Base-by-base conservation (phyloP, 768 basidiomycete species). In the Sarcomyxa edulis region DNA sequence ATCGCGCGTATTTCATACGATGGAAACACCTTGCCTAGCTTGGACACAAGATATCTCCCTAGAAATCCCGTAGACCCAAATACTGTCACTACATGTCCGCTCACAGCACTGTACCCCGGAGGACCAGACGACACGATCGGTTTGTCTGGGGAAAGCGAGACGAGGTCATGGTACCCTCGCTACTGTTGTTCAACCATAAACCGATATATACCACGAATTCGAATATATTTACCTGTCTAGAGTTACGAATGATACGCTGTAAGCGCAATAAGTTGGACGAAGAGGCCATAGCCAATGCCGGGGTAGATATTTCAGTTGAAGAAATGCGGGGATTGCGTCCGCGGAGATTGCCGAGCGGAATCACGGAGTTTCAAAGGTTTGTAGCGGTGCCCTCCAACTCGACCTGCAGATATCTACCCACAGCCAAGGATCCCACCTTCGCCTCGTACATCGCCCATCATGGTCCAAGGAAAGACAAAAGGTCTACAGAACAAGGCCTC, bases 11-110 rank as follows among this genome's bases (percentile, higher is more conserved):
- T 6, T 23, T 30, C 19, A 34, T 36, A 22, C 37, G 11, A 21
- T 12, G 7, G 32, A 33, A 19, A 16, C 18, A 21, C 26, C 80
- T 49, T 53, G 92, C 91, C 93, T 9, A 99, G 77, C 69, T 97
- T 97, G 22, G 85, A 77, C 27, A 97, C 89, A 30, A 97, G 69
- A 62, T 98, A 98, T 55, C 93, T 71, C 31, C 95, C 96, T 42
- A 99, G 67, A 60, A 97, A 98, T 5, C 94, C 90, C 3, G 94
- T 96, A 57, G 84, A 87, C 16, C 96, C 96, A 71, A 99, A 98
- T 35, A 98, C 94, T 11, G 96, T 99, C 28, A 85, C 95, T 25
- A 84, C 77, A 63, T 94, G 93, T 3, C 95, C 96, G 28, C 84
- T 82, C 43, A 84, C 82, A 3, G 90, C 84, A 53, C 86, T 88